phyloP scores from a whole-genome alignment of 2,329 filamentous ascomycete genomes.

The Calonectria montana region DNA sequence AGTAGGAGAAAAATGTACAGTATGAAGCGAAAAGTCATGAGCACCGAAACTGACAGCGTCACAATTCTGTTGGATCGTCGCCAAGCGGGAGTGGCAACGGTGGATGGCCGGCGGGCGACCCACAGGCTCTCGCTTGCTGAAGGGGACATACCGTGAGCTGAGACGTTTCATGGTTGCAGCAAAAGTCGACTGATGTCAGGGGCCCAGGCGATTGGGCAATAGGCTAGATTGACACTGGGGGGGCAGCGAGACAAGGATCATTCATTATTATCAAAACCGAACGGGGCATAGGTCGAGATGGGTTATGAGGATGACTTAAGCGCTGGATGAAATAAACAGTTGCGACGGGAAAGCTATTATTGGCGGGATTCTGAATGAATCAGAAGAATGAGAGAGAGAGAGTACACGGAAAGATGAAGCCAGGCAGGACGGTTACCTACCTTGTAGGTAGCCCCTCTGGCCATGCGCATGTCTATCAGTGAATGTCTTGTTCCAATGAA shows the following conservation, averaged over 20 bases:
- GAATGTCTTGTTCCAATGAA: too few relatives aligned
- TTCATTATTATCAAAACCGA: background rate
- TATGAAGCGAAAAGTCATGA: slow-evolving; percentile 26
- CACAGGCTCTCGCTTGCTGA: slow-evolving; percentile 28
- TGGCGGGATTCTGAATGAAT: background rate
- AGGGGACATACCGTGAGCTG: slow-evolving; percentile 29
- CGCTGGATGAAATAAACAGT: background rate
- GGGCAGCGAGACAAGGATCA: background rate
- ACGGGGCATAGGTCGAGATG: background rate
- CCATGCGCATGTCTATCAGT: too few relatives aligned
- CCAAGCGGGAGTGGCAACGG: slow-evolving; percentile 16
- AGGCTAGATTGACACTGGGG: background rate
- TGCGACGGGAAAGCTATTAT: background rate
- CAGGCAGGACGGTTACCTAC: too few relatives aligned
- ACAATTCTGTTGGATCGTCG: slow-evolving; percentile 31
- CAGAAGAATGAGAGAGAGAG: background rate
- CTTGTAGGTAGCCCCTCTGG: too few relatives aligned
- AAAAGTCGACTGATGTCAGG: slow-evolving; percentile 43
- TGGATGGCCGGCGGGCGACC: slow-evolving; percentile 34
- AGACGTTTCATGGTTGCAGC: slow-evolving; percentile 60
- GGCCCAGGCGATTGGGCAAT: slow-evolving; percentile 33
- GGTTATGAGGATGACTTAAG: background rate
- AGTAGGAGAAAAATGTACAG: background rate
- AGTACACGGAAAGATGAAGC: too few relatives aligned
- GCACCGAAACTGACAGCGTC: slow-evolving; percentile 44